Evolutionary conservation across 805 yeast species (phyloP).

Genomic region (Candida glaebosa): DNA sequence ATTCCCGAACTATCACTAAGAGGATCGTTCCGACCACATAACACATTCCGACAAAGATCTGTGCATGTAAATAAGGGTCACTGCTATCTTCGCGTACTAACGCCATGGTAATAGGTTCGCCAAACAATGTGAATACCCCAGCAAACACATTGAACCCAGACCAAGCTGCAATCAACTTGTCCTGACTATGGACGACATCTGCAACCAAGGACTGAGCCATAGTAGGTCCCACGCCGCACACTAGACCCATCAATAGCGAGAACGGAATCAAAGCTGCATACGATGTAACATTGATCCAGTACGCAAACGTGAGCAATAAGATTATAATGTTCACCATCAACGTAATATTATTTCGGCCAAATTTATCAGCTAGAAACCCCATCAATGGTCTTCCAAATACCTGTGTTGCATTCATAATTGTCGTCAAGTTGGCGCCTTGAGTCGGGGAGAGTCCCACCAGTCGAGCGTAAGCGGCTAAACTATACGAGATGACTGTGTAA

Average conservation of each 20-base stretch:
- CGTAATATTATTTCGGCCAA: conserved; percentile 40
- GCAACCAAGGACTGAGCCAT: conserved; percentile 19
- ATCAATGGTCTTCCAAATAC: conserved; percentile 46
- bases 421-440: conserved; percentile 26
- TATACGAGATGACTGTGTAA: conserved; percentile 25
- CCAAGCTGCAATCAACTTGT: conserved; percentile 34
- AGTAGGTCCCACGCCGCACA: conserved; percentile 25
- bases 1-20: conserved; percentile 47
- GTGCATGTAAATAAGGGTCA: conserved; percentile 53
- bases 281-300: conserved; percentile 33
- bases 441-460: conserved; percentile 37
- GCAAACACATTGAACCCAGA: conserved; percentile 30
- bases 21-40: conserved; percentile 39
- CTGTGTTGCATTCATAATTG: conserved; percentile 35
- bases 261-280: conserved; percentile 28
- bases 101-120: conserved; percentile 54
- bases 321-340: conserved; percentile 13
- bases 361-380: conserved; percentile 40
- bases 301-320: conserved; percentile 25
- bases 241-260: conserved; percentile 23
- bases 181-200: conserved; percentile 15
- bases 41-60: conserved; percentile 52
- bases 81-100: conserved; percentile 19
- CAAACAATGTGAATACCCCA: conserved; percentile 31
- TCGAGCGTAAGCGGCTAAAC: conserved; percentile 29